phyloP scores from a whole-genome alignment of 306 rosid species.

The Trifolium dubium region DNA sequence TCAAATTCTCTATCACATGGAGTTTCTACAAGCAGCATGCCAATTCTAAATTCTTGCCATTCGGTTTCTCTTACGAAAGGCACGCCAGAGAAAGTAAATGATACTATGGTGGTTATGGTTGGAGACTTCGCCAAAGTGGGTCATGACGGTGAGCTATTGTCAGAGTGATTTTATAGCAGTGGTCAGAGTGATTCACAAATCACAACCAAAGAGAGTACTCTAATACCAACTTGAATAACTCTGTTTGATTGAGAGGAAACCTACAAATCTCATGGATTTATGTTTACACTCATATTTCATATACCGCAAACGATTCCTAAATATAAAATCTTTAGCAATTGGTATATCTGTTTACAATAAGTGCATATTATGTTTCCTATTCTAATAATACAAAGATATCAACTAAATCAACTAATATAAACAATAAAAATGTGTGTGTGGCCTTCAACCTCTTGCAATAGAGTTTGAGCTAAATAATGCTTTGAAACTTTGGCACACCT shows the following conservation, averaged over 20 bases:
- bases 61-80: not conserved
- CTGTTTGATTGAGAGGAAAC: not conserved
- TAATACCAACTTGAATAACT: not conserved
- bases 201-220: slow-evolving; percentile 8
- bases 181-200: slow-evolving; percentile 1
- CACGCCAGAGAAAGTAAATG: not conserved
- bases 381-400: not conserved
- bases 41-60: not conserved
- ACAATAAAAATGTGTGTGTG: not conserved
- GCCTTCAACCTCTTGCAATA: not conserved
- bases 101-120: not conserved
- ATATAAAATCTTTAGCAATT: not conserved
- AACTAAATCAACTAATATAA: not conserved
- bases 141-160: not conserved
- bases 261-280: not conserved
- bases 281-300: not conserved
- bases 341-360: not conserved
- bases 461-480: slow-evolving; percentile 7
- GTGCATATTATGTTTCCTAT: not conserved
- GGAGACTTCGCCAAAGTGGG: not conserved
- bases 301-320: not conserved
- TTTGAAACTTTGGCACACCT: not conserved
- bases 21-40: not conserved
- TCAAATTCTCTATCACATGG: not conserved
- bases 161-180: not conserved